Evolutionary conservation across 164 flowering plant species (phyloP).

Genomic region (Macadamia integrifolia): DNA sequence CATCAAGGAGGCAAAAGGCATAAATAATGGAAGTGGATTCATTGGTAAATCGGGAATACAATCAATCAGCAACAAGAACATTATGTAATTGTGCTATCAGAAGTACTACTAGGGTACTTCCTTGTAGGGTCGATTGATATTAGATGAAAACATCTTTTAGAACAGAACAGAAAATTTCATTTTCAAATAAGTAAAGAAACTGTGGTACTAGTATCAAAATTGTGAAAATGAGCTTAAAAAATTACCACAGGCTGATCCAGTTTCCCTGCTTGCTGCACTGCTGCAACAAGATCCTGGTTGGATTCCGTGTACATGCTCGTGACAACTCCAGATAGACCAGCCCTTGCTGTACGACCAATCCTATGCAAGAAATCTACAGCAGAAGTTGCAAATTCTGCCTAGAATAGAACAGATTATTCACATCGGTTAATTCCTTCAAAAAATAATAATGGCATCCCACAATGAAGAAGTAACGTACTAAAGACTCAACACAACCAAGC

Average conservation of each 20-base stretch:
- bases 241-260: constrained; percentile 80
- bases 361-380: constrained; percentile 96
- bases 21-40: neutral
- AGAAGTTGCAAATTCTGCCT: constrained; percentile 96
- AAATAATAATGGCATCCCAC: neutral
- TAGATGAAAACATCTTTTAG: neutral
- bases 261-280: constrained; percentile 72
- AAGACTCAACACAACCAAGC: too few relatives aligned
- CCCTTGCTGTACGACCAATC: constrained; percentile 94
- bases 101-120: neutral
- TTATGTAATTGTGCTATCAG: neutral
- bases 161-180: neutral
- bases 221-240: neutral
- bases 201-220: neutral
- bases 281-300: constrained; percentile 72
- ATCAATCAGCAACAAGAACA: neutral
- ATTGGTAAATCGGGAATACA: neutral
- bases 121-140: neutral
- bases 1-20: neutral
- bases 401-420: constrained; percentile 11
- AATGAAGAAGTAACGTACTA: too few relatives aligned
- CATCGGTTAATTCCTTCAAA: constrained; percentile 5
- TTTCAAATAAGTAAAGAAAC: neutral
- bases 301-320: constrained; percentile 78
- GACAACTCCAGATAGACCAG: constrained; percentile 84